Percentiles rank a stretch among this genome's conserved stretches.
Conservation (phyloP, 164 flowering plant genomes). For the Hamamelis virginiana region DNA sequence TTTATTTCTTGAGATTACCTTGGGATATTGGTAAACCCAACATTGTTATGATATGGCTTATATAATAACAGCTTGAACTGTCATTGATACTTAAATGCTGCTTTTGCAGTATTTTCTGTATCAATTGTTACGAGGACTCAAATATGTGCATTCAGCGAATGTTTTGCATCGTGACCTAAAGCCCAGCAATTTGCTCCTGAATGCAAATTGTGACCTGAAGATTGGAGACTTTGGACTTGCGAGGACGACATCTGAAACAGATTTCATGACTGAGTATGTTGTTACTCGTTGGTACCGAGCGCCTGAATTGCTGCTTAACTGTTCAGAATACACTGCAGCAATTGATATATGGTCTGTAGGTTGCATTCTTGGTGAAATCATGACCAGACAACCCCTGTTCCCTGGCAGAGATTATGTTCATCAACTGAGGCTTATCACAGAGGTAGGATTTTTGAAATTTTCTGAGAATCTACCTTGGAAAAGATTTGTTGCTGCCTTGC, state of each 20-base stretch:
- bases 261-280: slow-evolving; percentile 98
- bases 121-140: slow-evolving; percentile 85
- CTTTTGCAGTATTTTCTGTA: slow-evolving; percentile 85
- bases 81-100: slow-evolving; percentile 5
- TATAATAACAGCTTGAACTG: not conserved
- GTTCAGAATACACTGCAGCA: slow-evolving; percentile 95
- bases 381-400: slow-evolving; percentile 76
- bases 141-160: slow-evolving; percentile 86
- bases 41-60: no score
- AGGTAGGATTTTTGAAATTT: slow-evolving; percentile 42
- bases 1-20: no score
- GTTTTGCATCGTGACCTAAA: slow-evolving; percentile 95
- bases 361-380: slow-evolving; percentile 86
- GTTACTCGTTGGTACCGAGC: slow-evolving; percentile 99
- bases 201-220: slow-evolving; percentile 93
- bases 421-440: slow-evolving; percentile 83
- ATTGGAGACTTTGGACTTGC: slow-evolving; percentile 97
- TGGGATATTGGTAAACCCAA: no score
- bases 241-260: slow-evolving; percentile 95
- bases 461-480: not conserved
- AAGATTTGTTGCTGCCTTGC: not conserved
- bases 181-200: slow-evolving; percentile 89
- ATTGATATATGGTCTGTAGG: slow-evolving; percentile 98
- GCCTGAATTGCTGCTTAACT: slow-evolving; percentile 92
- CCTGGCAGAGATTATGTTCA: slow-evolving; percentile 93